phyloP scores from a whole-genome alignment of 2,329 filamentous ascomycete genomes.

The Arachnopeziza araneosa region DNA sequence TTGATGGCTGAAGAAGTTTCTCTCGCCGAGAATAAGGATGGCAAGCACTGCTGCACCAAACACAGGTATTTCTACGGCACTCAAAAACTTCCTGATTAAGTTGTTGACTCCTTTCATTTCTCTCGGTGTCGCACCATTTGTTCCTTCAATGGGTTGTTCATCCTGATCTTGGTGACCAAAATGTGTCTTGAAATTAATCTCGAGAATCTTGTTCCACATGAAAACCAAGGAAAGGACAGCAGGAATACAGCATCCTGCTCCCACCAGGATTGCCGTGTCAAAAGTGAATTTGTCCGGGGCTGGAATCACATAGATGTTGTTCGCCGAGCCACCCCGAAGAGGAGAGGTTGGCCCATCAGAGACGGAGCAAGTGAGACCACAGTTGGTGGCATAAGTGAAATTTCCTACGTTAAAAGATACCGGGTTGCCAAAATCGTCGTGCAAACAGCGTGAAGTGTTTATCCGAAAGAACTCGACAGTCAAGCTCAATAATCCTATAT shows the following conservation, averaged over 20 bases:
- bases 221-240: constrained; percentile 55
- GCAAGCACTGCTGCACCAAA: constrained; percentile 54
- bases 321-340: constrained; percentile 48
- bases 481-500: constrained; percentile 50
- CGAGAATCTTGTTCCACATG: constrained; percentile 59
- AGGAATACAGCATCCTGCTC: constrained; percentile 60
- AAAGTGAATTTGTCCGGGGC: constrained; percentile 51
- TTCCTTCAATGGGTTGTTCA: constrained; percentile 41
- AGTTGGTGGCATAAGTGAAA: constrained; percentile 43
- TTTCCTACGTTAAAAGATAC: constrained; percentile 31
- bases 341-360: constrained; percentile 48
- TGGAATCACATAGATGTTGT: constrained; percentile 59
- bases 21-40: constrained; percentile 56
- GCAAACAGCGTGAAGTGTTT: constrained; percentile 38
- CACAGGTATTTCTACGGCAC: constrained; percentile 51
- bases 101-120: constrained; percentile 45
- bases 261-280: constrained; percentile 52
- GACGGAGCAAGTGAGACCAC: constrained; percentile 43
- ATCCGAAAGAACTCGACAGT: constrained; percentile 60
- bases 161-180: constrained; percentile 32
- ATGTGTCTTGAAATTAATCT: constrained; percentile 52
- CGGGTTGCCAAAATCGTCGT: constrained; percentile 34
- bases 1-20: constrained; percentile 55
- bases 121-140: constrained; percentile 43
- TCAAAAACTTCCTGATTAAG: constrained; percentile 47